Percentiles rank a stretch among this genome's conserved stretches.
phyloP scores from a whole-genome alignment of 345 rosid species.

The Moringa oleifera region DNA sequence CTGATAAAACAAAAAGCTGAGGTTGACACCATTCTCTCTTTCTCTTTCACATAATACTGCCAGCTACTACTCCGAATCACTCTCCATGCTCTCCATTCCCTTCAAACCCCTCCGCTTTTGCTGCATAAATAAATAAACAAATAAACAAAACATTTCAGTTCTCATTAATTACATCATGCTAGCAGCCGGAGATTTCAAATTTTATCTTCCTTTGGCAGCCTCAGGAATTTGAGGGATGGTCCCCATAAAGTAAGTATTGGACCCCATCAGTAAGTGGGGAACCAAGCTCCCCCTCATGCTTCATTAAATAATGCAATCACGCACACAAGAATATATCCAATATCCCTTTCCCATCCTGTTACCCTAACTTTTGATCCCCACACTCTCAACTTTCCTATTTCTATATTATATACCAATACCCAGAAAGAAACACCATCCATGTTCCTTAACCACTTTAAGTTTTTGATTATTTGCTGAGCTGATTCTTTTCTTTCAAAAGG shows the following conservation, averaged over 20 bases:
- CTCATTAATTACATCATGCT: not conserved
- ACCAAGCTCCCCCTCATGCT: too few species aligned
- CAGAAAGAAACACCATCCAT: not conserved
- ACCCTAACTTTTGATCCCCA: too few species aligned
- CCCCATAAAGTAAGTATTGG: too few species aligned
- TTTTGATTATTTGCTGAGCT: not conserved
- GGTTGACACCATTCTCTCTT: not conserved
- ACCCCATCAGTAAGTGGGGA: too few species aligned
- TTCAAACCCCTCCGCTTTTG: constrained; percentile 62
- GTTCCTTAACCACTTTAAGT: not conserved
- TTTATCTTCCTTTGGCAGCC: too few species aligned
- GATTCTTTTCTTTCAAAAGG: not conserved
- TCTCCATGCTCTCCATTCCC: constrained; percentile 62
- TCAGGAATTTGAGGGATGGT: too few species aligned
- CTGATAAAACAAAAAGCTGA: not conserved
- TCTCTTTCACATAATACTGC: not conserved
- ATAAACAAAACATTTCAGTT: not conserved
- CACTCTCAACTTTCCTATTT: too few species aligned
- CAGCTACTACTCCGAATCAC: constrained; percentile 42
- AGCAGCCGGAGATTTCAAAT: too few species aligned
- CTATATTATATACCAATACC: too few species aligned
- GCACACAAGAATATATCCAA: too few species aligned
- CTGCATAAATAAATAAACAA: constrained; percentile 19
- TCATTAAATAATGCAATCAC: too few species aligned
- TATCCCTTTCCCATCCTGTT: too few species aligned